A percentile compares a stretch with the other conserved stretches of the same genome.
Evolutionary conservation across 495 filamentous ascomycete genomes (phyloP).

Genomic region (Symbiotaphrina buchneri): DNA sequence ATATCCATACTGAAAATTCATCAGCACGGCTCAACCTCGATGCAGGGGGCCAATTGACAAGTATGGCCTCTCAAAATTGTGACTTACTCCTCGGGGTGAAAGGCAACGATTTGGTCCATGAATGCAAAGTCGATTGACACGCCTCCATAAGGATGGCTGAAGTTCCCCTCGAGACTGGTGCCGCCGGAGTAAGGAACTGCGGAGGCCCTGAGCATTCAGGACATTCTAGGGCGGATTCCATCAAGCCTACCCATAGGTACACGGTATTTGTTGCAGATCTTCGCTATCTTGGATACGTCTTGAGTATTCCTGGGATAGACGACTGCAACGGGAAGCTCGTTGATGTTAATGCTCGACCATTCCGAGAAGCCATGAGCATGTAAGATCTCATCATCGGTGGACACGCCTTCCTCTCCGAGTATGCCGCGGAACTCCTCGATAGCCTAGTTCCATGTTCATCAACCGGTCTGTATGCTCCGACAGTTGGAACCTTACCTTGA

Average conservation of each 20-base stretch:
- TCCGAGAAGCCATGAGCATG: constrained; percentile 68
- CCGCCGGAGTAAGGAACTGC: constrained; percentile 63
- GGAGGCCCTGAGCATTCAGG: not conserved
- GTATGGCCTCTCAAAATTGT: not conserved
- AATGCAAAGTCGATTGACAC: constrained; percentile 72
- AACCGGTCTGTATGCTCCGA: too few species aligned
- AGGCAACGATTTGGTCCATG: constrained; percentile 62
- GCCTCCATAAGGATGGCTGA: constrained; percentile 65
- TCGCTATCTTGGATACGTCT: constrained; percentile 60
- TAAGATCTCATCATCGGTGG: constrained; percentile 65
- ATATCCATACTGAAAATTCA: constrained; percentile 41
- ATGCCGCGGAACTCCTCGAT: constrained; percentile 15
- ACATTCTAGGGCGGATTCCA: not conserved
- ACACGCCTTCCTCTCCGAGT: constrained; percentile 51
- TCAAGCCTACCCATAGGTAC: constrained; percentile 43
- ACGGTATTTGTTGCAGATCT: constrained; percentile 58
- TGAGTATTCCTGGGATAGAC: constrained; percentile 57
- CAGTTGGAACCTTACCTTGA: too few species aligned
- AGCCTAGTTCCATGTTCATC: too few species aligned
- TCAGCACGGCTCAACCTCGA: constrained; percentile 2
- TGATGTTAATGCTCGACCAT: constrained; percentile 69
- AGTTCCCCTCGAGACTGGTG: constrained; percentile 72
- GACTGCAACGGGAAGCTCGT: constrained; percentile 57
- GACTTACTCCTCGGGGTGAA: constrained; percentile 50
- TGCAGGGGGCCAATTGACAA: not conserved